Conservation (phyloP, 1,284 basidiomycete genomes). For the Somion occarium region DNA sequence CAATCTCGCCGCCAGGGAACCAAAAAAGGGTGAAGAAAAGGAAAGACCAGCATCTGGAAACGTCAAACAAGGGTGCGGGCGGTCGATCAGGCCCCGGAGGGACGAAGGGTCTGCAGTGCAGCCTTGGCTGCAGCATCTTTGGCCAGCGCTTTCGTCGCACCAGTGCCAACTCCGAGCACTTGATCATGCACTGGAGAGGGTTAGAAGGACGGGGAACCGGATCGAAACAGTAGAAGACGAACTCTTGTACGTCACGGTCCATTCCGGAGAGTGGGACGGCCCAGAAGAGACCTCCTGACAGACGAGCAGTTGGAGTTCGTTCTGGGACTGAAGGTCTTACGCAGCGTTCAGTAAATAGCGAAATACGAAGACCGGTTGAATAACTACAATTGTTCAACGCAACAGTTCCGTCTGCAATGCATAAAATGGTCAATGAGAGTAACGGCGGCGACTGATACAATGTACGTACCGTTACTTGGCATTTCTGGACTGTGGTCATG, state of each 20-base stretch:
- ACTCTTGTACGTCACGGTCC: conserved; percentile 61
- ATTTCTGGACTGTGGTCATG: background rate
- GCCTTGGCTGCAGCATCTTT: conserved; percentile 49
- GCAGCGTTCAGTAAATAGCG: background rate
- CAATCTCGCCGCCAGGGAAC: background rate
- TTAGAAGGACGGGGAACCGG: too few species aligned
- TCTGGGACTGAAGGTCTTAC: conserved; percentile 48
- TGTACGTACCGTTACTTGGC: conserved; percentile 9
- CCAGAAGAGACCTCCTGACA: conserved; percentile 49
- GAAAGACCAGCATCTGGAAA: too few species aligned
- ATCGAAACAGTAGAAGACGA: conserved; percentile 17
- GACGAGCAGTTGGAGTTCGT: conserved; percentile 38
- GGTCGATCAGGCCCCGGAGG: background rate
- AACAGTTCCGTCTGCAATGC: conserved; percentile 9
- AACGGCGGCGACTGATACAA: background rate
- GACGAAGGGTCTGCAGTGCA: conserved; percentile 30
- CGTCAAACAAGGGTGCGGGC: background rate
- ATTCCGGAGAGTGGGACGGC: conserved; percentile 42
- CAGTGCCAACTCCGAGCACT: conserved; percentile 39
- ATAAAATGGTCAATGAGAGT: background rate
- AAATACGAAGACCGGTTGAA: background rate
- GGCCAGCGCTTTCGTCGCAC: conserved; percentile 46
- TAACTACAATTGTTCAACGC: conserved; percentile 14
- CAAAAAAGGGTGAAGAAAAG: too few species aligned
- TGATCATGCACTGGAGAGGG: conserved; percentile 38